phyloP scores from a whole-genome alignment of 306 rosid species.

The Vigna nakashimae region DNA sequence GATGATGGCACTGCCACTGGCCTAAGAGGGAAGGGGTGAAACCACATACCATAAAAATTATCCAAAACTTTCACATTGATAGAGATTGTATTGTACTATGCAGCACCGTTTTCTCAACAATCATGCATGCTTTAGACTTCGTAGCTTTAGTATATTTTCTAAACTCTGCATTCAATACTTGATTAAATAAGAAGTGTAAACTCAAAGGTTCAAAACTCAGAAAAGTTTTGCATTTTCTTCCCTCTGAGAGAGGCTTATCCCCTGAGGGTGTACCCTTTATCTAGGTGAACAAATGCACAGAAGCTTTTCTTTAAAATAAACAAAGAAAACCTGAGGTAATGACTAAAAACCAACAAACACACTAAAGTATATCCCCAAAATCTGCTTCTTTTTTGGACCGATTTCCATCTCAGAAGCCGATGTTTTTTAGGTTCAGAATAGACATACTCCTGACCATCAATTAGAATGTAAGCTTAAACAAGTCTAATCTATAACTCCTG shows the following conservation, averaged over 20 bases:
- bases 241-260: not conserved
- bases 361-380: not conserved
- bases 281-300: not conserved
- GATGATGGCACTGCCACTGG: slow-evolving; percentile 51
- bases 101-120: slow-evolving; percentile 1
- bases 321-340: slow-evolving; percentile 13
- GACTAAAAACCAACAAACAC: not conserved
- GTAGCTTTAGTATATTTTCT: slow-evolving; percentile 8
- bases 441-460: not conserved
- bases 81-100: not conserved
- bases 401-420: slow-evolving; percentile 19
- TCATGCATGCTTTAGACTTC: not conserved
- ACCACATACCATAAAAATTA: not conserved
- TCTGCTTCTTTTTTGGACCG: slow-evolving; percentile 1
- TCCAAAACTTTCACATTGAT: not conserved
- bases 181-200: not conserved
- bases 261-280: not conserved
- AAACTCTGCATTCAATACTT: slow-evolving; percentile 9
- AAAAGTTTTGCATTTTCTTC: not conserved
- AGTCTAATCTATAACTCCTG: slow-evolving; percentile 6
- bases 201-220: not conserved
- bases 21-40: slow-evolving; percentile 41
- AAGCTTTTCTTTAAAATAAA: not conserved
- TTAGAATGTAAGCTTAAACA: not conserved
- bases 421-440: not conserved